Evolutionary conservation across 75 land plant species (phyloP).

Genomic region (Pseudotsuga menziesii): DNA sequence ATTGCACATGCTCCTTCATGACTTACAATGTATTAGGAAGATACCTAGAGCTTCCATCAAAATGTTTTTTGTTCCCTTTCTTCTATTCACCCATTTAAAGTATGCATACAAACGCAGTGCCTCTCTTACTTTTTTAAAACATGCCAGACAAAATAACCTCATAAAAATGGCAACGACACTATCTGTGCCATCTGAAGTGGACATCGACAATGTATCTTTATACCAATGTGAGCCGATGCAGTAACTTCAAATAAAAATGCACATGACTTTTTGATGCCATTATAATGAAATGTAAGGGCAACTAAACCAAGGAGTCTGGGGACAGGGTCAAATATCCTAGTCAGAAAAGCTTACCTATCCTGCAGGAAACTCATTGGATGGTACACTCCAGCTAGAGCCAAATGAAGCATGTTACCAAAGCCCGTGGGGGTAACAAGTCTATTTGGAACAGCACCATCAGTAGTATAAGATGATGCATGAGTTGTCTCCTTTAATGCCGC

Average conservation of each 20-base stretch:
- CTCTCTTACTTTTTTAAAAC: not conserved
- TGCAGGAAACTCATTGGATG: constrained; percentile 92
- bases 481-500: constrained; percentile 76
- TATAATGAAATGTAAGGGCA: not conserved
- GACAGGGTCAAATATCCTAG: not conserved
- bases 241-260: not conserved
- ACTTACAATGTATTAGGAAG: not conserved
- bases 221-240: too few species aligned
- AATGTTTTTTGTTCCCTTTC: not conserved
- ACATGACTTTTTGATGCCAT: not conserved
- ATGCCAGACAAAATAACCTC: not conserved
- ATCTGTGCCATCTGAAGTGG: too few species aligned
- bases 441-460: constrained; percentile 16
- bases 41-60: not conserved
- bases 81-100: not conserved
- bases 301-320: not conserved
- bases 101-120: not conserved
- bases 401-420: constrained; percentile 85
- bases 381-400: constrained; percentile 91
- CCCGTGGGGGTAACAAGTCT: constrained; percentile 27
- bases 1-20: not conserved
- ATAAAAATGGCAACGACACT: not conserved
- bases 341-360: constrained; percentile 60
- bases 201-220: too few species aligned
- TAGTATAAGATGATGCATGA: constrained; percentile 16